Percentiles rank a stretch among this genome's conserved stretches.
Conservation (phyloP, 1,139 yeast genomes). For the Diutina mesorugosa region DNA sequence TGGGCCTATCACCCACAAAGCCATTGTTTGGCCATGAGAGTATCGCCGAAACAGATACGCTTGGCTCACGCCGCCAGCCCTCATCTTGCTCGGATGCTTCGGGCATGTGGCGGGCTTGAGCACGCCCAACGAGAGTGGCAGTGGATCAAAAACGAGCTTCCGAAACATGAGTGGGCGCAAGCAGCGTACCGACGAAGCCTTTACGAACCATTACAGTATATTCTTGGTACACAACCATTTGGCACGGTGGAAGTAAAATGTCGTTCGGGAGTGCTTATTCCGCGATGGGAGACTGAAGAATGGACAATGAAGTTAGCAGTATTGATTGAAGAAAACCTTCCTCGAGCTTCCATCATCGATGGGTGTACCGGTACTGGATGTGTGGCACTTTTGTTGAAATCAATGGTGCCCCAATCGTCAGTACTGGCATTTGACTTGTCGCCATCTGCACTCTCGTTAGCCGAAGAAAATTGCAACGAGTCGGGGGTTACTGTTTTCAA, state of each 20-base stretch:
- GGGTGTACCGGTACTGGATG: conserved; percentile 92
- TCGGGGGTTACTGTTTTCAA: conserved; percentile 15
- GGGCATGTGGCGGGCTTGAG: not conserved
- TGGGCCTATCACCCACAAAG: too few species aligned
- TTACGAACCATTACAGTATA: conserved; percentile 66
- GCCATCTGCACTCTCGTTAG: conserved; percentile 34
- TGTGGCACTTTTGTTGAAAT: conserved; percentile 42
- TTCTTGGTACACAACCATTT: conserved; percentile 80
- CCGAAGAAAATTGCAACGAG: conserved; percentile 28
- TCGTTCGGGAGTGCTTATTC: conserved; percentile 59
- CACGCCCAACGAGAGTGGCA: conserved; percentile 13
- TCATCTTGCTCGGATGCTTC: not conserved
- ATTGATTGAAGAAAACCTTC: not conserved
- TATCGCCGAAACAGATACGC: not conserved
- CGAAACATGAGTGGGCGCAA: conserved; percentile 17
- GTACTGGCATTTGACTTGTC: conserved; percentile 54
- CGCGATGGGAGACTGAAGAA: conserved; percentile 94
- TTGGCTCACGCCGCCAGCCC: not conserved
- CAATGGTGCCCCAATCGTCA: conserved; percentile 14
- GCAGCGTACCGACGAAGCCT: conserved; percentile 28
- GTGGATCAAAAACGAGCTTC: conserved; percentile 31
- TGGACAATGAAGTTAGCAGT: conserved; percentile 46
- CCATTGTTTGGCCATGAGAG: not conserved
- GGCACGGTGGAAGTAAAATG: conserved; percentile 54
- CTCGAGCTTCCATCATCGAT: conserved; percentile 33